These are phyloP conservation scores for Bryopsis sp. DNA, from an alignment of 139 green algal species.

Conservation along the genomic window DNA sequence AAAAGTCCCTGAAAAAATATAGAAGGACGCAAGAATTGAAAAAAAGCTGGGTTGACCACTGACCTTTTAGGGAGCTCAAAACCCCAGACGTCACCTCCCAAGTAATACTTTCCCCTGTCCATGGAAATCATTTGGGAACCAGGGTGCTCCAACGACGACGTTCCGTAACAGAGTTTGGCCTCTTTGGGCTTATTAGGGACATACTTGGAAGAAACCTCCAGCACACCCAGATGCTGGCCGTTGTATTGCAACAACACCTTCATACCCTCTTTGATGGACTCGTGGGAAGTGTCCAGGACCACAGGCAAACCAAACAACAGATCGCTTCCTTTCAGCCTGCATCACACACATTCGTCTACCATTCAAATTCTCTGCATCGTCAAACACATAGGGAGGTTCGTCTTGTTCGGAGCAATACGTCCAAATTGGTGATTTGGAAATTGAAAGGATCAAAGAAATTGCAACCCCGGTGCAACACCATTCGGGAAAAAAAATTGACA, in stretches of 20 bases:
- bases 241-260: conserved; percentile 81
- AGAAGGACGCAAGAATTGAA: too few species aligned
- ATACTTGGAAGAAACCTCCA: conserved; percentile 76
- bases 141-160: conserved; percentile 83
- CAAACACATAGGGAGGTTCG: conserved; percentile 28
- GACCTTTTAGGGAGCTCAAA: conserved; percentile 38
- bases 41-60: too few species aligned
- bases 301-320: conserved; percentile 80
- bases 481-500: too few species aligned
- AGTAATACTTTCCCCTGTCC: conserved; percentile 77
- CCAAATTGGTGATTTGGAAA: neutral
- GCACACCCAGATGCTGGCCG: conserved; percentile 67
- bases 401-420: neutral
- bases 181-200: conserved; percentile 65
- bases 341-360: too few species aligned
- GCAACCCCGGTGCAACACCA: too few species aligned
- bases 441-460: too few species aligned
- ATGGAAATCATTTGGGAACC: conserved; percentile 84
- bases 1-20: too few species aligned
- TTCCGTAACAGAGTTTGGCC: conserved; percentile 75
- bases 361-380: conserved; percentile 16
- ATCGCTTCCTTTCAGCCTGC: conserved; percentile 47
- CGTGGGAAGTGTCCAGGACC: conserved; percentile 77
- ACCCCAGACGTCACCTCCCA: conserved; percentile 45
- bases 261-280: conserved; percentile 55